phyloP scores from a whole-genome alignment of 495 filamentous ascomycete species.

The Aspergillus cavernicola region DNA sequence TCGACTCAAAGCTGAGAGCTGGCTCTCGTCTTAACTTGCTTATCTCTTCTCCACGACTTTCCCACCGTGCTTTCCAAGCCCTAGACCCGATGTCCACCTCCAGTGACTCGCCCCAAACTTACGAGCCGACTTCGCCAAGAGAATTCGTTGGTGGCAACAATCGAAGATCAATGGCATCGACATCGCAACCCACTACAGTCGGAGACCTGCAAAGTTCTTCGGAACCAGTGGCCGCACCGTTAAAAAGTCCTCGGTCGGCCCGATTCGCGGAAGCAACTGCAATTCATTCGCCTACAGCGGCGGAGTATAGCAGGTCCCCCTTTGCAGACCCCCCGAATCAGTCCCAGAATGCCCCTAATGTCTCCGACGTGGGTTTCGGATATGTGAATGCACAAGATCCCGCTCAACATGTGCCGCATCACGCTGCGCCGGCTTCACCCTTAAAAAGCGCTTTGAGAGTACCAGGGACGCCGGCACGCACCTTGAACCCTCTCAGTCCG shows the following conservation, averaged over 20 bases:
- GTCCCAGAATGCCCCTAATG: constrained; percentile 49
- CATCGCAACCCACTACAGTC: constrained; percentile 20
- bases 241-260: constrained; percentile 76
- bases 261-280: constrained; percentile 89
- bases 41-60: constrained; percentile 1
- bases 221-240: constrained; percentile 53
- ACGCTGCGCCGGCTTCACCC: constrained; percentile 66
- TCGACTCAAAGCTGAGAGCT: constrained; percentile 25
- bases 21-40: constrained; percentile 30
- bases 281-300: constrained; percentile 78
- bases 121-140: constrained; percentile 30
- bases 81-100: constrained; percentile 26
- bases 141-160: constrained; percentile 34
- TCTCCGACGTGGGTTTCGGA: constrained; percentile 86
- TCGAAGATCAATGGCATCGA: constrained; percentile 29
- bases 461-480: constrained; percentile 71
- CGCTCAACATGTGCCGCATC: constrained; percentile 45
- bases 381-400: constrained; percentile 65
- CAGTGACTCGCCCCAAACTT: constrained; percentile 29
- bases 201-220: constrained; percentile 29
- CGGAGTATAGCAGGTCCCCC: constrained; percentile 50
- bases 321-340: constrained; percentile 61
- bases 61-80: constrained; percentile 4
- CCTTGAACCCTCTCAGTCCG: constrained; percentile 69
- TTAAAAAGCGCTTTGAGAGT: constrained; percentile 83